Evolutionary conservation across 2,329 filamentous ascomycete genomes (phyloP).

Genomic region (Trichophyton verrucosum): DNA sequence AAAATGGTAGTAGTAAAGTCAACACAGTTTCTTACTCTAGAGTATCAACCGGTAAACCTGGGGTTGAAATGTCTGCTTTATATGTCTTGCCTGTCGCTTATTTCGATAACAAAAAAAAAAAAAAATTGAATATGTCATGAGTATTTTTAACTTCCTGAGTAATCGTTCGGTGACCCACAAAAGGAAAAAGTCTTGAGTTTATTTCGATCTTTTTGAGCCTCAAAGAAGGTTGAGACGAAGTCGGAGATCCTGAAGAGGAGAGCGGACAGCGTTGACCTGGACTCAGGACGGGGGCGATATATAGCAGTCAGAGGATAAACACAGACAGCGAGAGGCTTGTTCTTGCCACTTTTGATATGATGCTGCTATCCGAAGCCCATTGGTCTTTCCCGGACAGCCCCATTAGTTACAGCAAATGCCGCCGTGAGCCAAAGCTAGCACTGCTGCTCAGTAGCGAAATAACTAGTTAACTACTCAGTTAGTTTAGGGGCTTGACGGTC

Average conservation of each 20-base stretch:
- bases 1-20: background rate
- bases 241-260: background rate
- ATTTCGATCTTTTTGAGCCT: background rate
- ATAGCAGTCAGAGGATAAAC: background rate
- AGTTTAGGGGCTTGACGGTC: no score
- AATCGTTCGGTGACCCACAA: background rate
- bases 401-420: no score
- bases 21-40: background rate
- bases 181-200: background rate
- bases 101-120: background rate
- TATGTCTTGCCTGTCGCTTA: background rate
- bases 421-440: no score
- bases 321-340: background rate
- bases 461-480: no score
- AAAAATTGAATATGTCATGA: background rate
- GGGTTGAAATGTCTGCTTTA: background rate
- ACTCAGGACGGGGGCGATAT: no score
- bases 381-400: no score
- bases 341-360: no score
- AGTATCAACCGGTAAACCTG: background rate
- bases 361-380: no score
- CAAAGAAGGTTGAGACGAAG: slow-evolving; percentile 5
- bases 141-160: background rate
- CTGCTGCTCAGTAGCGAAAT: no score
- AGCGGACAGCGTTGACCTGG: background rate